phyloP scores from a whole-genome alignment of 495 filamentous ascomycete genomes.

The Aspergillus cavernicola region DNA sequence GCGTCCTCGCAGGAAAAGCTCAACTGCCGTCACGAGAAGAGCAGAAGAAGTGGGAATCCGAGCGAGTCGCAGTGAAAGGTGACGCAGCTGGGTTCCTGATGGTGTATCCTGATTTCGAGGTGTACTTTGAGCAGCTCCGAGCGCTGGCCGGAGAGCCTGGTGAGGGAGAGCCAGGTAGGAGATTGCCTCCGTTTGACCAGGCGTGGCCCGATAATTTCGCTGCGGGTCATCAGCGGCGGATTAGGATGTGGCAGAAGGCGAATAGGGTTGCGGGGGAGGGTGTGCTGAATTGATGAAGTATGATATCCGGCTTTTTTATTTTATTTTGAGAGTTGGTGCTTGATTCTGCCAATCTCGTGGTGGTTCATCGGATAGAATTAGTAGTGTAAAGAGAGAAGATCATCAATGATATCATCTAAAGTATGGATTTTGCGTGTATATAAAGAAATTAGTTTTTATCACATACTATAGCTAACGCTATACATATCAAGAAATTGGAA shows the following conservation, averaged over 20 bases:
- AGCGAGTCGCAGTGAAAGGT: conserved; percentile 45
- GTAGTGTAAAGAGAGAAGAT: too few species aligned
- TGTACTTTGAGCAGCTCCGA: conserved; percentile 51
- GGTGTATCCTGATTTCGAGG: conserved; percentile 51
- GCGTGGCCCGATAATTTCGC: conserved; percentile 49
- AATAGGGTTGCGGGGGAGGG: conserved; percentile 15
- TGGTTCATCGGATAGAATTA: too few species aligned
- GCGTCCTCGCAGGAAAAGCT: conserved; percentile 50
- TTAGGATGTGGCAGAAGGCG: conserved; percentile 44
- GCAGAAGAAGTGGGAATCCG: conserved; percentile 50
- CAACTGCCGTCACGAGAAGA: conserved; percentile 37
- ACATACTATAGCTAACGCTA: too few species aligned
- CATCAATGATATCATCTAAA: too few species aligned
- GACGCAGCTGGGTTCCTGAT: conserved; percentile 48
- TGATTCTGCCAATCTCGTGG: too few species aligned
- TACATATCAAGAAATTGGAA: too few species aligned
- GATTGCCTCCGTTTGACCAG: conserved; percentile 43
- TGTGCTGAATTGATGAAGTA: too few species aligned
- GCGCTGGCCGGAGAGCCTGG: conserved; percentile 43
- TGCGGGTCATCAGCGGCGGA: conserved; percentile 45
- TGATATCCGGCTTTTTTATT: too few species aligned
- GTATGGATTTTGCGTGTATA: too few species aligned
- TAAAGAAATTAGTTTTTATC: too few species aligned
- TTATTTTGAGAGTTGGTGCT: too few species aligned
- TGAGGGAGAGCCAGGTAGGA: conserved; percentile 30